These are phyloP conservation scores for Eucalyptus microcorys DNA, from an alignment of 345 rosid genomes.

Conservation along the genomic window DNA sequence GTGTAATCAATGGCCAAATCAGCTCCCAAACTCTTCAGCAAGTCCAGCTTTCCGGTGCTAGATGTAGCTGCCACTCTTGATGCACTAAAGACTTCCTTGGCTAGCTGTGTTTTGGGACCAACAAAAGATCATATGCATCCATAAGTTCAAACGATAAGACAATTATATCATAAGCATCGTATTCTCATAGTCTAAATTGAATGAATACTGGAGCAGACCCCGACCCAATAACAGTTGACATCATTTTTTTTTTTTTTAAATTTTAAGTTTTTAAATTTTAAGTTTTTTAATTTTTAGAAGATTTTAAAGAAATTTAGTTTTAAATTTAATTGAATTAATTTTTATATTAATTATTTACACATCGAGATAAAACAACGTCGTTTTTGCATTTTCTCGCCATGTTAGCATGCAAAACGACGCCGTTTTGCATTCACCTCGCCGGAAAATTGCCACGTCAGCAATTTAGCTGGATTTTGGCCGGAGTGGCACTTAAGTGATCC, in stretches of 20 bases:
- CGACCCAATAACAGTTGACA: neutral
- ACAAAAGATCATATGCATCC: neutral
- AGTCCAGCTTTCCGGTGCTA: conserved; percentile 53
- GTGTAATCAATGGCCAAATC: conserved; percentile 88
- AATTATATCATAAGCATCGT: neutral
- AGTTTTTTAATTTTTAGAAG: too few relatives aligned
- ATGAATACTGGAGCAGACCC: neutral
- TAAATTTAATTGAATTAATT: too few relatives aligned
- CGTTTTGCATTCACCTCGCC: too few relatives aligned
- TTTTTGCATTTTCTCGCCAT: too few relatives aligned
- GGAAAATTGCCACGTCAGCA: too few relatives aligned
- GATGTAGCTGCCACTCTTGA: conserved; percentile 79
- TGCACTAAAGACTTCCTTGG: conserved; percentile 71
- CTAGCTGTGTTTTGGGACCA: conserved; percentile 24
- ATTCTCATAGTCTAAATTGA: neutral
- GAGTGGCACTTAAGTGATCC: too few relatives aligned
- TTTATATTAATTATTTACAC: too few relatives aligned
- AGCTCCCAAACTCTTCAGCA: conserved; percentile 60
- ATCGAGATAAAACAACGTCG: too few relatives aligned
- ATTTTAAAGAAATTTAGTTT: too few relatives aligned
- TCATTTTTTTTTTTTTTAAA: neutral
- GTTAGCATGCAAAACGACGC: too few relatives aligned
- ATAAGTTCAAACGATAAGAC: neutral
- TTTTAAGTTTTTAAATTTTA: too few relatives aligned
- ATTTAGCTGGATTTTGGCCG: too few relatives aligned